A percentile compares a stretch with the other conserved stretches of the same genome.
Conservation (phyloP, 768 basidiomycete genomes). For the Rhizopogon rudus region DNA sequence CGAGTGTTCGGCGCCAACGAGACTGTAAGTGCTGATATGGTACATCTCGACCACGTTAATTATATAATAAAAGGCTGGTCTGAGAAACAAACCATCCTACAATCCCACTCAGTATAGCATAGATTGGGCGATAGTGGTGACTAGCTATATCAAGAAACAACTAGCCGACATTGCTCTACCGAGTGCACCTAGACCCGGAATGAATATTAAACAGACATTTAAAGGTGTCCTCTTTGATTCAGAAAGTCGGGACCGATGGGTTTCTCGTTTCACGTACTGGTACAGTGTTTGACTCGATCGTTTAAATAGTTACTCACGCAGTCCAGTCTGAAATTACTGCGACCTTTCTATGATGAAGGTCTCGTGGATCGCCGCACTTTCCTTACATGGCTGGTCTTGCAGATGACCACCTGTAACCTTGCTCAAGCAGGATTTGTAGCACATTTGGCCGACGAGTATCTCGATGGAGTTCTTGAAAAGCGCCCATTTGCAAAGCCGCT, state of each 20-base stretch:
- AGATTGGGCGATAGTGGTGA: slow-evolving; percentile 82
- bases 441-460: slow-evolving; percentile 75
- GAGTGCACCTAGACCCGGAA: slow-evolving; percentile 66
- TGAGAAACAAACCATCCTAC: slow-evolving; percentile 75
- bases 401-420: slow-evolving; percentile 72
- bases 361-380: slow-evolving; percentile 77
- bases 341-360: slow-evolving; percentile 75
- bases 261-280: slow-evolving; percentile 78
- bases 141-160: slow-evolving; percentile 79
- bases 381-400: slow-evolving; percentile 73
- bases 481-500: slow-evolving; percentile 69
- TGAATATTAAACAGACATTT: slow-evolving; percentile 82
- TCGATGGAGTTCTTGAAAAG: slow-evolving; percentile 60
- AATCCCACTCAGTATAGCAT: slow-evolving; percentile 80
- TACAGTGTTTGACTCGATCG: slow-evolving; percentile 18
- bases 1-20: slow-evolving; percentile 86
- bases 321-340: slow-evolving; percentile 60
- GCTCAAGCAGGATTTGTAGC: slow-evolving; percentile 77
- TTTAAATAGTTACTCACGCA: not conserved
- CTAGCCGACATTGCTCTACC: slow-evolving; percentile 75
- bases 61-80: slow-evolving; percentile 46
- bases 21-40: slow-evolving; percentile 44
- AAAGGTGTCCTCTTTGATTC: slow-evolving; percentile 73
- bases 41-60: not conserved
- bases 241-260: slow-evolving; percentile 70